A percentile compares a stretch with the other conserved stretches of the same genome.
Conservation (phyloP, 176 grass and related monocot species). For the Tillandsia fasciculata region DNA sequence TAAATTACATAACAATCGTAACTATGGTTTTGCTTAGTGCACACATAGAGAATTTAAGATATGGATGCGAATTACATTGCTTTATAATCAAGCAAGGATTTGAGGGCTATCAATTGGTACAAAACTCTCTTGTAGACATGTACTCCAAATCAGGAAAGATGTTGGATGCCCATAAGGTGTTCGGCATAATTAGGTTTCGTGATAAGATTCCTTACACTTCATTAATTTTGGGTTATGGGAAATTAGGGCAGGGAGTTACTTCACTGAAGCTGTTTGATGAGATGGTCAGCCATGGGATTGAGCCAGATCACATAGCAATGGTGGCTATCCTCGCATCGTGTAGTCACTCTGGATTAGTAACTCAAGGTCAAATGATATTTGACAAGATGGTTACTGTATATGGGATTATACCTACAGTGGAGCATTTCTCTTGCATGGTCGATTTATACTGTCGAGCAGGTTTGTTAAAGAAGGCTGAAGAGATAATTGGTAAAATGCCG, state of each 20-base stretch:
- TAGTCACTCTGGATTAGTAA: conserved; percentile 20
- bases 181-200: not conserved
- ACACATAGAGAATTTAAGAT: conserved; percentile 8
- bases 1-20: conserved; percentile 10
- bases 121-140: conserved; percentile 17
- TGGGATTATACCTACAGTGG: conserved; percentile 5
- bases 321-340: conserved; percentile 20
- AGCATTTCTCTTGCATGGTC: conserved; percentile 24
- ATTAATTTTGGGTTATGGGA: conserved; percentile 25
- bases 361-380: not conserved
- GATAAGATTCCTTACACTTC: conserved; percentile 19
- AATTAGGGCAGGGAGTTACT: conserved; percentile 15
- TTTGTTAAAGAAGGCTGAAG: conserved; percentile 13
- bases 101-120: not conserved
- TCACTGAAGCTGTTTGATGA: conserved; percentile 17
- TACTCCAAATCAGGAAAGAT: conserved; percentile 19
- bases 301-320: conserved; percentile 24
- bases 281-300: conserved; percentile 9
- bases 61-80: conserved; percentile 14
- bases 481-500: conserved; percentile 10
- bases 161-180: conserved; percentile 10
- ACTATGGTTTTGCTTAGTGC: conserved; percentile 12
- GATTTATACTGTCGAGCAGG: conserved; percentile 21
- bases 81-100: conserved; percentile 9
- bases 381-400: conserved; percentile 2